These are phyloP conservation scores for Corynespora cassiicola DNA, from an alignment of 2,329 filamentous ascomycete species.

Conservation along the genomic window DNA sequence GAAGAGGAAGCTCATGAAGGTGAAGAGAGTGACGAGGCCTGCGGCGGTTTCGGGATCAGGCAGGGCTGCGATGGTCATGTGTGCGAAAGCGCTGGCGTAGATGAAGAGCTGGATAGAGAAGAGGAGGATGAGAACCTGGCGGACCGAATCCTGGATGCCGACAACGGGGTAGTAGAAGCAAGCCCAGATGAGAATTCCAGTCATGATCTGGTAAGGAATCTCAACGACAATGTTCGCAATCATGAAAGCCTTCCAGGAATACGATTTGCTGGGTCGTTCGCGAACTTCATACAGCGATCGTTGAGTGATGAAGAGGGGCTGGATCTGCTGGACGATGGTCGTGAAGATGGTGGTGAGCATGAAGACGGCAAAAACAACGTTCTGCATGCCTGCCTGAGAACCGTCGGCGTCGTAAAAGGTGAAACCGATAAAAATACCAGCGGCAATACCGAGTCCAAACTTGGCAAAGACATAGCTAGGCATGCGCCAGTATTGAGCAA, in stretches of 20 bases:
- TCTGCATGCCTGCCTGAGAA: slow-evolving; percentile 52
- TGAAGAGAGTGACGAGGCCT: slow-evolving; percentile 67
- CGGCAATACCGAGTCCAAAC: slow-evolving; percentile 29
- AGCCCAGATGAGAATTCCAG: slow-evolving; percentile 67
- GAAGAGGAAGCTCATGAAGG: slow-evolving; percentile 56
- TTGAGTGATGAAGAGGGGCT: slow-evolving; percentile 66
- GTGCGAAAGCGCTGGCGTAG: slow-evolving; percentile 74
- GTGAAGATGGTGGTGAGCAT: slow-evolving; percentile 53
- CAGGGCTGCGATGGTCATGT: slow-evolving; percentile 75
- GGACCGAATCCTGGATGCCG: slow-evolving; percentile 53
- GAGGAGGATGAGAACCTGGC: slow-evolving; percentile 65
- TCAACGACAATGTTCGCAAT: slow-evolving; percentile 75
- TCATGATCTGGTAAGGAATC: slow-evolving; percentile 69
- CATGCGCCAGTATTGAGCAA: slow-evolving; percentile 56
- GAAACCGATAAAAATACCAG: slow-evolving; percentile 46
- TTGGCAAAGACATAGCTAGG: slow-evolving; percentile 50
- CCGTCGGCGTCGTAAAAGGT: slow-evolving; percentile 50
- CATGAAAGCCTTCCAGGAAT: slow-evolving; percentile 78
- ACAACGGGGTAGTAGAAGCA: slow-evolving; percentile 69
- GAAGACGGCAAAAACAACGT: slow-evolving; percentile 58
- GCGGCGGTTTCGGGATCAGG: slow-evolving; percentile 73
- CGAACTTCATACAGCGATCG: slow-evolving; percentile 66
- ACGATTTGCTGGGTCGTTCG: slow-evolving; percentile 70
- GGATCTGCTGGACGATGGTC: slow-evolving; percentile 62
- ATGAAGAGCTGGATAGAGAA: slow-evolving; percentile 72